phyloP scores from a whole-genome alignment of 2,329 filamentous ascomycete genomes.

The Aureobasidium lini region DNA sequence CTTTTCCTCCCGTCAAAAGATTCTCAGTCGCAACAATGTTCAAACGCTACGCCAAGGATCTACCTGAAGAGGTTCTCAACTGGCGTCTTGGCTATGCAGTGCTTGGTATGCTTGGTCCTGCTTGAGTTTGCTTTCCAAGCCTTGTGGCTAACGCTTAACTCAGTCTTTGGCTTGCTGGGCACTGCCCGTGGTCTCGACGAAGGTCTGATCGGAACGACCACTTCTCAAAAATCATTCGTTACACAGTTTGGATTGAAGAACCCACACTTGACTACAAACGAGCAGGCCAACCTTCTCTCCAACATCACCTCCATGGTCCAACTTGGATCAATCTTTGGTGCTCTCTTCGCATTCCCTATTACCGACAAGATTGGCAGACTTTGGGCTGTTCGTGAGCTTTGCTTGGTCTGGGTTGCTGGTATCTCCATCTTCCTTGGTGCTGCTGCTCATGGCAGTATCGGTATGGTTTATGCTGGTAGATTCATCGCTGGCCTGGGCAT shows the following conservation, averaged over 20 bases:
- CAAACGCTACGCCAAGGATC: conserved; percentile 48
- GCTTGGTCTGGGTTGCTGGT: conserved; percentile 23
- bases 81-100: conserved; percentile 74
- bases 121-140: background rate
- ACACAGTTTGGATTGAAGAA: conserved; percentile 49
- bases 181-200: conserved; percentile 74
- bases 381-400: conserved; percentile 25
- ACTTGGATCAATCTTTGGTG: conserved; percentile 65
- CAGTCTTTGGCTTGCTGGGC: conserved; percentile 51
- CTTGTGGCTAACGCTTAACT: conserved; percentile 1
- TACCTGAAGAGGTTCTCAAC: conserved; percentile 65
- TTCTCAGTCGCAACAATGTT: conserved; percentile 19
- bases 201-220: conserved; percentile 54
- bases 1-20: background rate
- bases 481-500: conserved; percentile 36
- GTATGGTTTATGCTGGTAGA: conserved; percentile 31
- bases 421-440: conserved; percentile 40
- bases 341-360: conserved; percentile 47
- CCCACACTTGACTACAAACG: conserved; percentile 47
- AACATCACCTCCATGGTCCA: conserved; percentile 80
- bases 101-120: conserved; percentile 30
- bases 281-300: conserved; percentile 52
- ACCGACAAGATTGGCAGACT: conserved; percentile 26
- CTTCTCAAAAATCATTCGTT: conserved; percentile 60
- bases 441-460: conserved; percentile 25